Percentiles rank a stretch among this genome's conserved stretches.
phyloP scores from a whole-genome alignment of 2,329 filamentous ascomycete species.

The Penicillium sp. region DNA sequence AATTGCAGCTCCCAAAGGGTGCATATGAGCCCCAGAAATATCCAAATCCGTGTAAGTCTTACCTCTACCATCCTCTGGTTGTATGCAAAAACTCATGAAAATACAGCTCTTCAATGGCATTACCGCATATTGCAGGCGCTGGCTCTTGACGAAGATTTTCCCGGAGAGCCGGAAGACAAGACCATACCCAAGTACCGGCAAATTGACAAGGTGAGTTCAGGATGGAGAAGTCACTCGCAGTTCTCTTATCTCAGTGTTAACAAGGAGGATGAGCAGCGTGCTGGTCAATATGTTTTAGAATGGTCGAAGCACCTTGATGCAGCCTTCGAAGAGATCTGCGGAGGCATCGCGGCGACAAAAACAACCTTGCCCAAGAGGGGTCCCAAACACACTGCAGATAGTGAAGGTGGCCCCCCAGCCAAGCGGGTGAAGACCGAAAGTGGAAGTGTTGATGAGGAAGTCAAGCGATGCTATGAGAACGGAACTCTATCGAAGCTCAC shows the following conservation, averaged over 20 bases:
- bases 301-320: constrained; percentile 72
- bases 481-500: constrained; percentile 52
- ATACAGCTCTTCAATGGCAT: constrained; percentile 81
- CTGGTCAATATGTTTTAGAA: constrained; percentile 74
- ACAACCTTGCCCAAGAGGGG: constrained; percentile 53
- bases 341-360: constrained; percentile 39
- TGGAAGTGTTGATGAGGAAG: constrained; percentile 38
- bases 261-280: constrained; percentile 52
- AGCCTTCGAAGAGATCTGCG: constrained; percentile 52
- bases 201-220: constrained; percentile 68
- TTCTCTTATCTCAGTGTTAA: neutral
- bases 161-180: constrained; percentile 71
- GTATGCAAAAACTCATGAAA: constrained; percentile 1
- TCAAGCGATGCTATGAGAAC: constrained; percentile 45
- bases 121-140: constrained; percentile 91
- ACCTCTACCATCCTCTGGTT: neutral
- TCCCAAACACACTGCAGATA: constrained; percentile 29
- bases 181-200: constrained; percentile 83
- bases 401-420: constrained; percentile 32
- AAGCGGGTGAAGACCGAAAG: constrained; percentile 52
- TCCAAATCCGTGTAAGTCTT: constrained; percentile 68
- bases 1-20: constrained; percentile 83
- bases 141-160: constrained; percentile 87
- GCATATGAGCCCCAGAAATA: constrained; percentile 84
- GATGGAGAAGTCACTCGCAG: neutral